Evolutionary conservation across 1,284 basidiomycete species (phyloP).

Genomic region (Coniophora puteana): DNA sequence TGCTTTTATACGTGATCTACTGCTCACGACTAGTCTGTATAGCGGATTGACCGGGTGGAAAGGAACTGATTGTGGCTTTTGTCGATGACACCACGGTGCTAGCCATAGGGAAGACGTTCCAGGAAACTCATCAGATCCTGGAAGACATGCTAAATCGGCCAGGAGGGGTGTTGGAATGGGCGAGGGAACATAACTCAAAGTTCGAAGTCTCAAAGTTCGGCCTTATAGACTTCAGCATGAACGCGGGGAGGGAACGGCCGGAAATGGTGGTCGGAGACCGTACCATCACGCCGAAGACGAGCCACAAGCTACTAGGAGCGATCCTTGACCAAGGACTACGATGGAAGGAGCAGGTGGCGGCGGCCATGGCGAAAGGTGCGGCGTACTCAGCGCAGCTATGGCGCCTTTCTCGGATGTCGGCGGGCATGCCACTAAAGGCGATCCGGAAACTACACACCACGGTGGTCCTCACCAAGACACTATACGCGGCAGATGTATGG

Average conservation of each 20-base stretch:
- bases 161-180: neutral
- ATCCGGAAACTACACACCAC: conserved; percentile 4
- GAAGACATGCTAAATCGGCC: neutral
- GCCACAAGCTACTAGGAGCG: conserved; percentile 13
- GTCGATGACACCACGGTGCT: neutral
- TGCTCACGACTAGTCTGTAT: neutral
- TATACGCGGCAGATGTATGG: conserved; percentile 11
- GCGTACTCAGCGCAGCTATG: conserved; percentile 7
- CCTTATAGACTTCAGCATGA: conserved; percentile 10
- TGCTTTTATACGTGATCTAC: conserved; percentile 5
- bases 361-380: conserved; percentile 6
- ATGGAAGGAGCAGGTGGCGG: conserved; percentile 5
- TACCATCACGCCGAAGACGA: neutral
- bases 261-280: neutral
- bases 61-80: neutral
- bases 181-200: neutral
- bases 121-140: neutral
- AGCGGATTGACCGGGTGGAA: too few species aligned
- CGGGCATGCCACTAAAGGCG: conserved; percentile 1
- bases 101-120: neutral
- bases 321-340: conserved; percentile 10
- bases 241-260: neutral
- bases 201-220: conserved; percentile 1
- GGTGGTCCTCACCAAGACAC: conserved; percentile 8
- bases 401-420: conserved; percentile 7